Base-by-base conservation (phyloP, 495 filamentous ascomycete species). In the Chaetomium cochliodes region DNA sequence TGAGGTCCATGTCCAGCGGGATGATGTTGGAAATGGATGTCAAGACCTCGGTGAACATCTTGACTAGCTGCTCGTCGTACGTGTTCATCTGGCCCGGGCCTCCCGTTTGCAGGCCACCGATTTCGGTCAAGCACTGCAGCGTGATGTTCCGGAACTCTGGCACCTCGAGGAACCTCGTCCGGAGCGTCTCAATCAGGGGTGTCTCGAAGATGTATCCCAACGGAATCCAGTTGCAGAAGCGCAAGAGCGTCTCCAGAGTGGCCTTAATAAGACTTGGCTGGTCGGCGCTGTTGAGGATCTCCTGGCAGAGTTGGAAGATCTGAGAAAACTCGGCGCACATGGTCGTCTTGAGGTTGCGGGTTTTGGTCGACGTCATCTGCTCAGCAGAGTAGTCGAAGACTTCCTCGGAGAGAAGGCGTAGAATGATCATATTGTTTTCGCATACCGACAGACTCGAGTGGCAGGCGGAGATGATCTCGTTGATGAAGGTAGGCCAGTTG, bases 371-470 rank as follows among this genome's bases (percentile, higher is more conserved):
- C 15, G 96, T 99, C 93, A 98, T 96, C 74, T 97, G 92, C 68
- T 98, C 94, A 57, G 93, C 92, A 8, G 96, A 98, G 75, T 92
- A 99, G 77, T 99, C 94, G 72, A 99, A 98, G 8, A 98, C 94
- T 77, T 98, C 94, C 75, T 99, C 94, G 12, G 94, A 98, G 44
- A 99, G 84, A 67, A 99, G 80, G 53, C 96, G 88, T 46, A 99
- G 87, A 64, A 99, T 98, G 49, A 89, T 91, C 96, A 99, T 99
- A 79, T 99, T 99, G 80, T 99, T 99, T 79, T 99, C 94, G 81
- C 94, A 99, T 70, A 98, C 93, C 3, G 94, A 92, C 37, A 98
- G 83, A 76, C 90, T 96, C 62, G 90, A 91, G 70, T 93, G 92
- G 74, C 93, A 97, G 30, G 93, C 96, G 13, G 91, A 89, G 69